Conservation (phyloP, 2,329 filamentous ascomycete genomes). For the Clonostachys byssicola region DNA sequence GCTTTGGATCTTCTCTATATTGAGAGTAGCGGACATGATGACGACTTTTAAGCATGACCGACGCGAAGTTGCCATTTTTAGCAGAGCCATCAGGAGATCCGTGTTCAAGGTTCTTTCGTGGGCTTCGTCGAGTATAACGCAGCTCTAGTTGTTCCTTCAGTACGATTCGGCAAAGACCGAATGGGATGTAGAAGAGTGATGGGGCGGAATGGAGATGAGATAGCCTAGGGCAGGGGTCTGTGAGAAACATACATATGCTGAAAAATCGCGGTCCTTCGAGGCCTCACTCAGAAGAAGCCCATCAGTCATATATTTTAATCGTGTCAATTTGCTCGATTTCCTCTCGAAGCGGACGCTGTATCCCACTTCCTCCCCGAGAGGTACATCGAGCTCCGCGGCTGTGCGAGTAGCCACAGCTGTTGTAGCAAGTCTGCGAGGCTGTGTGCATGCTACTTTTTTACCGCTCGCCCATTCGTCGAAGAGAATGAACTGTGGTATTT, state of each 20-base stretch:
- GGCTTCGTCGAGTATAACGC: conserved; percentile 87
- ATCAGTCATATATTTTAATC: conserved; percentile 9
- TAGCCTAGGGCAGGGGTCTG: no score
- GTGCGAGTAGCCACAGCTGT: conserved; percentile 92
- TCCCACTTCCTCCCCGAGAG: conserved; percentile 83
- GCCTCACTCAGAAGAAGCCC: conserved; percentile 1
- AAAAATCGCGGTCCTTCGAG: background rate
- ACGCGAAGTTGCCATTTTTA: conserved; percentile 77
- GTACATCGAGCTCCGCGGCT: conserved; percentile 80
- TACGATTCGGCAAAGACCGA: no score
- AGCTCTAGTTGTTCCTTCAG: conserved; percentile 32
- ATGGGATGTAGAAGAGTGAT: no score
- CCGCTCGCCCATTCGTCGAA: conserved; percentile 29
- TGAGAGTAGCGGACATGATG: conserved; percentile 84
- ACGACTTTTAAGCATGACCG: conserved; percentile 78
- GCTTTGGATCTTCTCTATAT: conserved; percentile 69
- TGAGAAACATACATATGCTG: no score
- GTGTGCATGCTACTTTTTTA: conserved; percentile 81
- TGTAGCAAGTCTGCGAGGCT: conserved; percentile 82
- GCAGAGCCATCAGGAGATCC: conserved; percentile 77
- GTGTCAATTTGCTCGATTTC: conserved; percentile 60
- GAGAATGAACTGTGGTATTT: conserved; percentile 7
- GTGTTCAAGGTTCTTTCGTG: conserved; percentile 83
- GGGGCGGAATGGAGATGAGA: no score
- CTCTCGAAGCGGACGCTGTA: conserved; percentile 88